Evolutionary conservation across 208 protist genomes (phyloP).

Genomic region (Leishmania lainsoni): DNA sequence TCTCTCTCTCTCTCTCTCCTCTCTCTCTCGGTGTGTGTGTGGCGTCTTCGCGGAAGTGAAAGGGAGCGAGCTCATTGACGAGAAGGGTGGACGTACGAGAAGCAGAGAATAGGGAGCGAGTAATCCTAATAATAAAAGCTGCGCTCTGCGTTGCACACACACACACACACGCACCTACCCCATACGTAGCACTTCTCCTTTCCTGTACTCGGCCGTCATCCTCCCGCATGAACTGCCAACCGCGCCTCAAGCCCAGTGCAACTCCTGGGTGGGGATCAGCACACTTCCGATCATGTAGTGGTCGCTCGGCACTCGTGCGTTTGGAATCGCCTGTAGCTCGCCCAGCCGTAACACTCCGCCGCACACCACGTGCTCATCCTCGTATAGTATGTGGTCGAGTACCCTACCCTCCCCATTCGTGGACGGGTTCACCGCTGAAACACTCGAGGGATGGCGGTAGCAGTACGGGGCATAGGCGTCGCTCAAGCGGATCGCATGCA

Average conservation of each 20-base stretch:
- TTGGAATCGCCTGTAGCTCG: slow-evolving; percentile 54
- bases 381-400: slow-evolving; percentile 85
- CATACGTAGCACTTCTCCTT: not conserved
- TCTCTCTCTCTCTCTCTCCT: not conserved
- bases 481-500: slow-evolving; percentile 49
- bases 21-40: not conserved
- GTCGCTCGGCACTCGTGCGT: slow-evolving; percentile 66
- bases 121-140: not conserved
- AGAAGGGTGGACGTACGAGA: not conserved
- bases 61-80: not conserved
- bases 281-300: slow-evolving; percentile 82
- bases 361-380: slow-evolving; percentile 56
- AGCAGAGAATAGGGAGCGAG: not conserved
- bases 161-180: not conserved
- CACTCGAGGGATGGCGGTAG: slow-evolving; percentile 47
- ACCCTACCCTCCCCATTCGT: slow-evolving; percentile 81
- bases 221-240: not conserved
- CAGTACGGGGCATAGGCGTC: slow-evolving; percentile 78
- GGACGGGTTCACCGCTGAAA: slow-evolving; percentile 79
- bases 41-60: not conserved
- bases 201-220: not conserved
- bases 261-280: slow-evolving; percentile 45
- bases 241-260: slow-evolving; percentile 9
- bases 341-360: slow-evolving; percentile 62
- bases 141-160: not conserved